phyloP scores from a whole-genome alignment of 2,329 filamentous ascomycete genomes.

The Dactylellina leptospora region DNA sequence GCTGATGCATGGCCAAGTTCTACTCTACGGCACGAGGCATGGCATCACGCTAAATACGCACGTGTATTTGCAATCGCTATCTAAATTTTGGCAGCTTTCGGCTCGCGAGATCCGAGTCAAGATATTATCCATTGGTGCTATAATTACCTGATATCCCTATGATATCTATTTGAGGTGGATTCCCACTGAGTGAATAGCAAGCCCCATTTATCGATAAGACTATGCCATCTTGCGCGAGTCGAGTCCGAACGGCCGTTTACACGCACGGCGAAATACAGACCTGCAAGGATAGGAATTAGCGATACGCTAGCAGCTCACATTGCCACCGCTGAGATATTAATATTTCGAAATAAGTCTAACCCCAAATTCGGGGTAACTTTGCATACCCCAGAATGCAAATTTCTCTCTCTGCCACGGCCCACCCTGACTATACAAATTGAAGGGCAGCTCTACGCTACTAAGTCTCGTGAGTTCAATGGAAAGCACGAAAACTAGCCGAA shows the following conservation, averaged over 20 bases:
- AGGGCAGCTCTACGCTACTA: neutral
- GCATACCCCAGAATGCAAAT: constrained; percentile 44
- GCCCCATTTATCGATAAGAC: constrained; percentile 15
- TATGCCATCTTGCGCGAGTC: too few relatives aligned
- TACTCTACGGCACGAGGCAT: too few relatives aligned
- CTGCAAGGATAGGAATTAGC: constrained; percentile 3
- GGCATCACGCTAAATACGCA: too few relatives aligned
- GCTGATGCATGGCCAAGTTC: too few relatives aligned
- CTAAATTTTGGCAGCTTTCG: too few relatives aligned
- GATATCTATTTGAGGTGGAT: too few relatives aligned
- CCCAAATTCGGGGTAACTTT: constrained; percentile 5
- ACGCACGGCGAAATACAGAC: neutral
- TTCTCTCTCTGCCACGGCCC: constrained; percentile 7
- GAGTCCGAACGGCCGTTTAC: neutral
- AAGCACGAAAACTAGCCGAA: constrained; percentile 14
- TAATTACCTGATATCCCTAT: too few relatives aligned
- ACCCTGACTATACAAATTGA: neutral
- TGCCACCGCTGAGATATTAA: neutral
- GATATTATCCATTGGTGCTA: too few relatives aligned
- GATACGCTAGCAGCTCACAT: neutral
- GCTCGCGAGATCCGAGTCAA: too few relatives aligned
- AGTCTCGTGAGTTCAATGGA: constrained; percentile 18
- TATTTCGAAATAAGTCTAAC: too few relatives aligned
- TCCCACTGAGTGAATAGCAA: too few relatives aligned
- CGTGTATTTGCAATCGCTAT: too few relatives aligned